Evolutionary conservation across 805 yeast species (phyloP), one percentile per base, ranked within the genome.

Genomic region (Dipodascus geniculatus): DNA sequence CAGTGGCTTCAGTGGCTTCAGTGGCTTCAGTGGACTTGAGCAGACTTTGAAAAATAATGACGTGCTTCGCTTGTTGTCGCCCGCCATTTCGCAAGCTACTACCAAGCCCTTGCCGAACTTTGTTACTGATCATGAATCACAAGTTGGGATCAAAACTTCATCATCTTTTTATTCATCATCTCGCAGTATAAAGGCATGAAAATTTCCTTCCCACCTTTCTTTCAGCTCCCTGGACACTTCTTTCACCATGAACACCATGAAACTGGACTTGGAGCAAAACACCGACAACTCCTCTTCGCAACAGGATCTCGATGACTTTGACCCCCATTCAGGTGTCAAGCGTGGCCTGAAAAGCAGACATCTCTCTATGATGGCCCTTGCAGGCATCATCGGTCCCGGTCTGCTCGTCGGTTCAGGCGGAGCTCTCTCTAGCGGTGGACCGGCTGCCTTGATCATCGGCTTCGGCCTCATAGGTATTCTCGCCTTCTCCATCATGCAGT

Each of bases 361-460:
- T 65, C 68, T 86, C 59, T 81, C 83, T 56, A 82, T 85, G 87
- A 86, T 86, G 69, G 89, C 93, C 51, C 73, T 86, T 57, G 93
- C 91, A 59, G 90, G 91, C 48, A 77, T 85, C 56, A 85, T 87
- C 60, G 96, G 95, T 61, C 83, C 91, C 6, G 95, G 93, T 63
- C 72, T 87, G 51, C 80, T 87, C 57, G 84, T 87, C 31, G 77
- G 80, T 28, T 72, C 79, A 0, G 80, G 82, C 16, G 73, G 73
- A 33, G 74, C 81, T 3, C 67, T 79, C 44, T 65, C 71, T 28
- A 61, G 61, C 8, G 80, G 80, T 52, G 80, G 80, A 8, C 78
- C 79, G 4, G 78, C 74, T 2, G 76, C 82, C 1, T 64, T 79
- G 53, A 59, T 79, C 35, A 66, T 79, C 48, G 76, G 78, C 24